A percentile compares a stretch with the other conserved stretches of the same genome.
phyloP scores from a whole-genome alignment of 1,284 basidiomycete species.

The Chalciporus sp. region DNA sequence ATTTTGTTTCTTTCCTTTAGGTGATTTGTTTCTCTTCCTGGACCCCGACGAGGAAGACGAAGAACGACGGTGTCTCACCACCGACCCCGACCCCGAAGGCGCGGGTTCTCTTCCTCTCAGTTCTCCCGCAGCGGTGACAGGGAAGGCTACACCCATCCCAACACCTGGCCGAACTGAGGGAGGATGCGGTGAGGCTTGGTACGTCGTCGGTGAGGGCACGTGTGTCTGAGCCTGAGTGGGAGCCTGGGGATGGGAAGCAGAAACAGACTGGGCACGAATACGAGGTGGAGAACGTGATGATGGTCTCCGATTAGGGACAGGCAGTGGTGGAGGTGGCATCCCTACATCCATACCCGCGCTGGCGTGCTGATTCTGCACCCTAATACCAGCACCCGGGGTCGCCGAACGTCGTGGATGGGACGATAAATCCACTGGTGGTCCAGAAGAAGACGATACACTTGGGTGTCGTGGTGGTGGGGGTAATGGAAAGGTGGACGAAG shows the following conservation, averaged over 20 bases:
- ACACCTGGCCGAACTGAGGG: neutral
- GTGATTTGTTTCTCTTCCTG: neutral
- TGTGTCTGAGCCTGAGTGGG: too few species aligned
- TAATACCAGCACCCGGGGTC: neutral
- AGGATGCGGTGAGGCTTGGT: neutral
- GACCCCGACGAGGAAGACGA: conserved; percentile 8
- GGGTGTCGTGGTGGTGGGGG: neutral
- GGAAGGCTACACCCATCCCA: neutral
- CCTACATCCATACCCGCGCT: neutral
- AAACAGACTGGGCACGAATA: neutral
- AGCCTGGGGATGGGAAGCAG: neutral
- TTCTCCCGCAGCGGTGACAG: neutral
- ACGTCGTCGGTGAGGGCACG: neutral
- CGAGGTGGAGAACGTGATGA: neutral
- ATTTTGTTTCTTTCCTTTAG: too few species aligned
- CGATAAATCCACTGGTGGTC: conserved; percentile 17
- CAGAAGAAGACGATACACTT: neutral
- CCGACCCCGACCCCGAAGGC: too few species aligned
- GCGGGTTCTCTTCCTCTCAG: neutral
- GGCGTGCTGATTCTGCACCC: too few species aligned
- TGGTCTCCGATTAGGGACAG: neutral
- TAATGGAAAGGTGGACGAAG: neutral
- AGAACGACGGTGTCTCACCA: conserved; percentile 9
- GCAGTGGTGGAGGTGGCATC: conserved; percentile 1
- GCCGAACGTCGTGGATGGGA: conserved; percentile 12